Evolutionary conservation across 179 eudicot genomes (phyloP).

Genomic region (Patellifolia procumbens): DNA sequence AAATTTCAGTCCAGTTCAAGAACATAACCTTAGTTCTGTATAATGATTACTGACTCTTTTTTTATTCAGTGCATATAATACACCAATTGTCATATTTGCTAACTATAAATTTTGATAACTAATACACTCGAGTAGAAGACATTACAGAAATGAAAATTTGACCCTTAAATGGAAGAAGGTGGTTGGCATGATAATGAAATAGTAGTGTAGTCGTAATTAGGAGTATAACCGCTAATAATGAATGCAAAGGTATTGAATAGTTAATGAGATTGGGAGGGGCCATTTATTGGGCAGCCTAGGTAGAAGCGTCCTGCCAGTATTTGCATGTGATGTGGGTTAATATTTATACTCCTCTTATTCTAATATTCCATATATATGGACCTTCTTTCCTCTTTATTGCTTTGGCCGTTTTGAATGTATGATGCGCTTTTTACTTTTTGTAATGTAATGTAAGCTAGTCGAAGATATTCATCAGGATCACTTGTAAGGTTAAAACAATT

Average conservation of each 20-base stretch:
- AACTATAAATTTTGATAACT: too few relatives aligned
- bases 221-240: background rate
- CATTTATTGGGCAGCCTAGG: constrained; percentile 26
- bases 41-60: too few relatives aligned
- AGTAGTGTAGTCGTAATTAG: background rate
- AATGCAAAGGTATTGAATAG: background rate
- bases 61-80: too few relatives aligned
- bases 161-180: constrained; percentile 10
- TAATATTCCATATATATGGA: background rate
- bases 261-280: constrained; percentile 9
- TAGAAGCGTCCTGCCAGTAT: constrained; percentile 29
- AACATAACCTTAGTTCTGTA: too few relatives aligned
- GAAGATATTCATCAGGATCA: constrained; percentile 4
- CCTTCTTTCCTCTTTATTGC: background rate
- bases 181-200: background rate
- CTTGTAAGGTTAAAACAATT: background rate
- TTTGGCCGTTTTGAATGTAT: background rate
- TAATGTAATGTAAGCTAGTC: too few relatives aligned
- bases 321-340: constrained; percentile 37
- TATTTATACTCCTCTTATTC: background rate
- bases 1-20: too few relatives aligned
- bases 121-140: too few relatives aligned
- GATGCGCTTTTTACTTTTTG: constrained; percentile 12
- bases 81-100: too few relatives aligned
- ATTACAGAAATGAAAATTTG: too few relatives aligned